These are phyloP conservation scores for Calamus simplicifolius DNA, from an alignment of 176 grass and related monocot species.

Conservation along the genomic window DNA sequence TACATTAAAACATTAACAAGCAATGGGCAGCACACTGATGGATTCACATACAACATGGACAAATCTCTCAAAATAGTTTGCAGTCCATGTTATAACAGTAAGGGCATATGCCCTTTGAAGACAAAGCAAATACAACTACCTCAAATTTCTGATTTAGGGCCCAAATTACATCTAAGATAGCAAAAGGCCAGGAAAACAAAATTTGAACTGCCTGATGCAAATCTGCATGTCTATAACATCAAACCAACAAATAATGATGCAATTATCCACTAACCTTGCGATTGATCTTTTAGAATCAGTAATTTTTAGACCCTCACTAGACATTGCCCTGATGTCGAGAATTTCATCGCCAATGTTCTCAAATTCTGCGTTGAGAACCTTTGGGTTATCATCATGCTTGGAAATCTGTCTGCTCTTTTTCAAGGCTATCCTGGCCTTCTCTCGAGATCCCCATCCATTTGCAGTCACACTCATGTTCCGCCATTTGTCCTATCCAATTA, in stretches of 20 bases:
- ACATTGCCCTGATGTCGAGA: conserved; percentile 38
- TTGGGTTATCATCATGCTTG: conserved; percentile 35
- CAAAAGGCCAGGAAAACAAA: not conserved
- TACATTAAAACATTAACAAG: too few relatives aligned
- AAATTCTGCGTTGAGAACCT: conserved; percentile 22
- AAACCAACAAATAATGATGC: not conserved
- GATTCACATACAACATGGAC: too few relatives aligned
- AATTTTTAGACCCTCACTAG: conserved; percentile 31
- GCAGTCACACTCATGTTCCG: conserved; percentile 83
- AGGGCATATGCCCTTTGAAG: too few relatives aligned
- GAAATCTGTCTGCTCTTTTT: conserved; percentile 42
- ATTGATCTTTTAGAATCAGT: conserved; percentile 34
- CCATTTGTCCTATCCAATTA: conserved; percentile 75
- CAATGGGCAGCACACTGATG: too few relatives aligned
- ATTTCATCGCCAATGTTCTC: conserved; percentile 20
- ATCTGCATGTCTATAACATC: not conserved
- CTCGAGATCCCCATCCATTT: conserved; percentile 70
- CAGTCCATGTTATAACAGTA: too few relatives aligned
- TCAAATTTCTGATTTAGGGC: too few relatives aligned
- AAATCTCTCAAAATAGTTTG: too few relatives aligned
- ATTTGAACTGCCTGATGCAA: not conserved
- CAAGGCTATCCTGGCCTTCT: conserved; percentile 56
- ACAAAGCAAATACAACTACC: too few relatives aligned
- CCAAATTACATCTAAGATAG: too few relatives aligned
- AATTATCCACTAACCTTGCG: conserved; percentile 49